These are phyloP conservation scores for Babesia ovis DNA, from an alignment of 169 alveolate genomes.

Conservation along the genomic window DNA sequence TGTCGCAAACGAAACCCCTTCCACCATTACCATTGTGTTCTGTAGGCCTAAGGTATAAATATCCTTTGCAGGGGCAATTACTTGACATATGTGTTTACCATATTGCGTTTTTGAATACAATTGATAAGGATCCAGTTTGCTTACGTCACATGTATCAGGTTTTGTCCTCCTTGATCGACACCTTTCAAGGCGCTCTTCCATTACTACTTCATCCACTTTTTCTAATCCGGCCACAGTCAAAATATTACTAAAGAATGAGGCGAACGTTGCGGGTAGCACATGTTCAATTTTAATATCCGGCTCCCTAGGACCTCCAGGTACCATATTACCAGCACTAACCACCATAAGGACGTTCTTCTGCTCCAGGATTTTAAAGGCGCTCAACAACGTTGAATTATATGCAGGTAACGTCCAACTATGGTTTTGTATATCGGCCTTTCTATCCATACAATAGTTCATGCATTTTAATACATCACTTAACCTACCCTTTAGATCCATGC, in stretches of 20 bases:
- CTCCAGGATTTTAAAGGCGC: conserved; percentile 7
- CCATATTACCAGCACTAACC: conserved; percentile 12
- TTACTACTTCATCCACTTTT: not conserved
- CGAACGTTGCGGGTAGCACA: conserved; percentile 15
- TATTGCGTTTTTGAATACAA: conserved; percentile 60
- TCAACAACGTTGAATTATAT: conserved; percentile 32
- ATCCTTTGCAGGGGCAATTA: conserved; percentile 67
- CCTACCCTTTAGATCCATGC: conserved; percentile 68
- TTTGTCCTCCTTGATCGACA: not conserved
- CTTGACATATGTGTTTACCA: conserved; percentile 55
- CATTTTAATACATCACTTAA: conserved; percentile 68
- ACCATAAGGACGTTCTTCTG: not conserved
- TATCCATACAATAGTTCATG: conserved; percentile 63
- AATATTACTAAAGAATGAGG: not conserved
- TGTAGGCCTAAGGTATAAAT: conserved; percentile 54
- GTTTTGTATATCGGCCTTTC: conserved; percentile 60
- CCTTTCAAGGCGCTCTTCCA: not conserved
- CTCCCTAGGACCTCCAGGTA: not conserved
- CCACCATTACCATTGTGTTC: conserved; percentile 47
- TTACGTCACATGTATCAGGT: not conserved
- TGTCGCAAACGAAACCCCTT: conserved; percentile 73
- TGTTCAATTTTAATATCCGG: not conserved
- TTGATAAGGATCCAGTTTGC: not conserved
- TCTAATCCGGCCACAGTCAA: conserved; percentile 22
- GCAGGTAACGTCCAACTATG: conserved; percentile 61